Percentiles rank a stretch among this genome's conserved stretches.
phyloP scores from a whole-genome alignment of 108 stramenopile genomes.

The Pseudonitzschia multiseries region DNA sequence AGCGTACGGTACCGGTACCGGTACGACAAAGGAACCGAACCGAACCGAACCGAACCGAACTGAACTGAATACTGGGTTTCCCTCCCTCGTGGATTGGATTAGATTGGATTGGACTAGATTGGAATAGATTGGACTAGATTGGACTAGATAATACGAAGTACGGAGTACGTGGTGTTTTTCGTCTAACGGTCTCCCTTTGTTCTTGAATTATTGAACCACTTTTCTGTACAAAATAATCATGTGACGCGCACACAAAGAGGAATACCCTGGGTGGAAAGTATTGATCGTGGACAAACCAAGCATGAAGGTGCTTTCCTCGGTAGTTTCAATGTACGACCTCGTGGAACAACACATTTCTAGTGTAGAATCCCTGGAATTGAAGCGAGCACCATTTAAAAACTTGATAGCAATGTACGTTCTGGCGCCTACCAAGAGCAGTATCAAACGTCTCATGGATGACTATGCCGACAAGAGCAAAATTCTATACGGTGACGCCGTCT shows the following conservation, averaged over 20 bases:
- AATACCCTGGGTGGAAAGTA: constrained; percentile 57
- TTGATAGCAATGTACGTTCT: constrained; percentile 92
- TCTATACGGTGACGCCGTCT: constrained; percentile 84
- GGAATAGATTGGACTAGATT: too few species aligned
- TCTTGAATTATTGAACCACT: neutral
- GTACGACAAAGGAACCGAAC: neutral
- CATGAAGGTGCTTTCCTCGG: constrained; percentile 78
- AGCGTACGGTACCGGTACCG: too few species aligned
- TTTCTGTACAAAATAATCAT: neutral
- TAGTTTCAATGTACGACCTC: constrained; percentile 91
- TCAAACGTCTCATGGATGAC: constrained; percentile 69
- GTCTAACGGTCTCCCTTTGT: neutral
- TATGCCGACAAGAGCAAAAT: constrained; percentile 54
- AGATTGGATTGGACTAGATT: too few species aligned
- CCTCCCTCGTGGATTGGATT: neutral
- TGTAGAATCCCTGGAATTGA: constrained; percentile 85
- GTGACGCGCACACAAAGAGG: constrained; percentile 6
- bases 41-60: neutral
- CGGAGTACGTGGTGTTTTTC: too few species aligned
- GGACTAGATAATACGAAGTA: too few species aligned
- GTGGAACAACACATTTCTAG: constrained; percentile 88
- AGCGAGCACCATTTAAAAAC: constrained; percentile 92
- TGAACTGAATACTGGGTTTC: neutral
- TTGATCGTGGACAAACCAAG: constrained; percentile 78
- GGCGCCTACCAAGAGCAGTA: constrained; percentile 74